Percentiles rank a stretch among this genome's conserved stretches.
Conservation (phyloP, 164 flowering plant genomes). For the Tetracentron sinense region DNA sequence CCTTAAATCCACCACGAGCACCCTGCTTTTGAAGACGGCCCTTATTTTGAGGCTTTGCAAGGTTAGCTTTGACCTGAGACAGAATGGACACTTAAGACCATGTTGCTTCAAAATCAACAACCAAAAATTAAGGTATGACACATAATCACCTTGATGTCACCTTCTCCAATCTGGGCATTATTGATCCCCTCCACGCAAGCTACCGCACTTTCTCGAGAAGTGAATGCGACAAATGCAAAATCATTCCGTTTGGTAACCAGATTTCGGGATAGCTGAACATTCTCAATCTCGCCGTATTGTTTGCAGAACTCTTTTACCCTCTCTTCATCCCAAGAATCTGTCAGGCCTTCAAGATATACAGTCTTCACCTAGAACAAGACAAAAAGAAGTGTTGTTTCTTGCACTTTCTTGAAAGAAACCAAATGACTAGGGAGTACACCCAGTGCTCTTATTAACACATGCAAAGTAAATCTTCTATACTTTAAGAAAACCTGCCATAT, state of each 20-base stretch:
- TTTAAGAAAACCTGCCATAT: too few relatives aligned
- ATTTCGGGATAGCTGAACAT: conserved; percentile 31
- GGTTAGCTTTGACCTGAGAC: conserved; percentile 36
- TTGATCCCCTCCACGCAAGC: conserved; percentile 41
- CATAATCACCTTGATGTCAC: conserved; percentile 28
- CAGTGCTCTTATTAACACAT: too few relatives aligned
- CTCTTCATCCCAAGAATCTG: conserved; percentile 40
- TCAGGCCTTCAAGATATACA: conserved; percentile 35
- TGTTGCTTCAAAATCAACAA: not conserved
- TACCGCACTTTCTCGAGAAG: conserved; percentile 40
- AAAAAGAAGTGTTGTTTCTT: not conserved
- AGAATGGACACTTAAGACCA: conserved; percentile 2
- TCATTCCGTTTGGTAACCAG: conserved; percentile 30
- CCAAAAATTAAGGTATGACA: not conserved
- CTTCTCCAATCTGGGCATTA: conserved; percentile 26
- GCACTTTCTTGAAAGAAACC: not conserved
- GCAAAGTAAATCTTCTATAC: too few relatives aligned
- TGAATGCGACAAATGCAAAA: conserved; percentile 38
- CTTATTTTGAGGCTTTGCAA: conserved; percentile 36
- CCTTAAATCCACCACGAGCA: conserved; percentile 35
- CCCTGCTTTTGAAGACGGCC: conserved; percentile 33
- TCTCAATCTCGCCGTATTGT: conserved; percentile 39
- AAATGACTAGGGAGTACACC: too few relatives aligned
- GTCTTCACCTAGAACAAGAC: conserved; percentile 33
- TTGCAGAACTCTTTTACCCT: conserved; percentile 31